Percentiles rank a stretch among this genome's conserved stretches.
These are phyloP conservation scores for Pelargonium australe DNA, from an alignment of 441 rosid genomes.

Conservation along the genomic window DNA sequence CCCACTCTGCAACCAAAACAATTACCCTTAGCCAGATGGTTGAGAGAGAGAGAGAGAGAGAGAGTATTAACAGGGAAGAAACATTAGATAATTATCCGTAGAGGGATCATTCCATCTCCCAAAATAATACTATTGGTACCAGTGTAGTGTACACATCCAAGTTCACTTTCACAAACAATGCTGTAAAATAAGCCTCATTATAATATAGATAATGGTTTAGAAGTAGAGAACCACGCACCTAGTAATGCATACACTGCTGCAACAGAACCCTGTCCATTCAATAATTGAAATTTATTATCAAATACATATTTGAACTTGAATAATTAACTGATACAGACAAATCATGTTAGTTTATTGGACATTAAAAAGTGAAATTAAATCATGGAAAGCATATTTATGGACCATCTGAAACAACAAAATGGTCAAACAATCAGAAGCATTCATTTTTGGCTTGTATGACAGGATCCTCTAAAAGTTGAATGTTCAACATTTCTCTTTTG, in stretches of 20 bases:
- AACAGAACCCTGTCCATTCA: slow-evolving; percentile 50
- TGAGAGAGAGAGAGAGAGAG: background rate
- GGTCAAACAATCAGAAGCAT: background rate
- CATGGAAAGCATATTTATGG: background rate
- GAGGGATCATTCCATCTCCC: background rate
- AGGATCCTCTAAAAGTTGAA: background rate
- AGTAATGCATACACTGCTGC: slow-evolving; percentile 53
- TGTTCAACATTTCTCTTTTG: background rate
- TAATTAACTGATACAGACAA: background rate
- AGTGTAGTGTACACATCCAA: background rate
- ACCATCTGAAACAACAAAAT: slow-evolving; percentile 1
- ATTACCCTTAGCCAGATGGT: slow-evolving; percentile 14
- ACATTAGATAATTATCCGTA: background rate
- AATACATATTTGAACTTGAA: slow-evolving; percentile 11
- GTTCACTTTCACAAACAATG: background rate
- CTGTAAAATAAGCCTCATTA: background rate
- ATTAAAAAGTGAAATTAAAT: background rate
- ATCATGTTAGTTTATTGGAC: background rate
- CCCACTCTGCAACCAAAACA: slow-evolving; percentile 66
- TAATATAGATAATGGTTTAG: background rate
- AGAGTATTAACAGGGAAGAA: background rate
- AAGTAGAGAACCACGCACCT: slow-evolving; percentile 41
- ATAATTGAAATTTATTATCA: slow-evolving; percentile 18
- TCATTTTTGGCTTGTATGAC: background rate
- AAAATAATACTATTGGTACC: background rate